Percentiles rank a stretch among this genome's conserved stretches.
These are phyloP conservation scores for Rhodofomes roseus DNA, from an alignment of 1,284 basidiomycete species.

Conservation along the genomic window DNA sequence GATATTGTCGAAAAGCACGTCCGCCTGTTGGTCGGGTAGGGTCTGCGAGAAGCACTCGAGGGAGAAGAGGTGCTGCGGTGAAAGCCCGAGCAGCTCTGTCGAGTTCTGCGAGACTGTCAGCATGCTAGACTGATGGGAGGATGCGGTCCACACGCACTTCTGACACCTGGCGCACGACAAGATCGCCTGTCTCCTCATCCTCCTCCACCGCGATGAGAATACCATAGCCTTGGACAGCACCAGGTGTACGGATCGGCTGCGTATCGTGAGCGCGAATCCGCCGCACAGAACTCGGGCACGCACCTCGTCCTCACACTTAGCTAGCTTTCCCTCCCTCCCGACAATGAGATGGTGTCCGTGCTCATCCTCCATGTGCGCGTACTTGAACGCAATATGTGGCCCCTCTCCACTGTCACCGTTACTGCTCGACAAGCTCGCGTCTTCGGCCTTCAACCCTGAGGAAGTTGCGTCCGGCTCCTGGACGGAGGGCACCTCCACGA, in stretches of 20 bases:
- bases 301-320: conserved; percentile 79
- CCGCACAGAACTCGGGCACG: not conserved
- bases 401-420: conserved; percentile 16
- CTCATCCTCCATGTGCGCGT: conserved; percentile 65
- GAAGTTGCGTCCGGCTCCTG: conserved; percentile 11
- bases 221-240: conserved; percentile 84
- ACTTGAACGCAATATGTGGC: conserved; percentile 52
- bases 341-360: conserved; percentile 74
- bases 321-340: conserved; percentile 68
- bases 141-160: conserved; percentile 47
- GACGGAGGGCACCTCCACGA: conserved; percentile 16
- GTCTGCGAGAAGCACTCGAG: conserved; percentile 76
- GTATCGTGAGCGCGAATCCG: not conserved
- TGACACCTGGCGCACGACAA: conserved; percentile 78
- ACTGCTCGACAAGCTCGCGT: conserved; percentile 7
- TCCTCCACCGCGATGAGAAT: conserved; percentile 79
- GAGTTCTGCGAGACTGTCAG: conserved; percentile 46
- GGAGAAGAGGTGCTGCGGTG: conserved; percentile 75
- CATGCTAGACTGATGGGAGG: too few species aligned
- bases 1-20: conserved; percentile 76
- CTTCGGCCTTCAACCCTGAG: conserved; percentile 9
- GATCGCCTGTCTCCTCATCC: conserved; percentile 50
- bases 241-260: conserved; percentile 81
- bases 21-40: conserved; percentile 68
- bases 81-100: conserved; percentile 67